phyloP scores from a whole-genome alignment of 768 basidiomycete genomes.

The Lactarius quietus region DNA sequence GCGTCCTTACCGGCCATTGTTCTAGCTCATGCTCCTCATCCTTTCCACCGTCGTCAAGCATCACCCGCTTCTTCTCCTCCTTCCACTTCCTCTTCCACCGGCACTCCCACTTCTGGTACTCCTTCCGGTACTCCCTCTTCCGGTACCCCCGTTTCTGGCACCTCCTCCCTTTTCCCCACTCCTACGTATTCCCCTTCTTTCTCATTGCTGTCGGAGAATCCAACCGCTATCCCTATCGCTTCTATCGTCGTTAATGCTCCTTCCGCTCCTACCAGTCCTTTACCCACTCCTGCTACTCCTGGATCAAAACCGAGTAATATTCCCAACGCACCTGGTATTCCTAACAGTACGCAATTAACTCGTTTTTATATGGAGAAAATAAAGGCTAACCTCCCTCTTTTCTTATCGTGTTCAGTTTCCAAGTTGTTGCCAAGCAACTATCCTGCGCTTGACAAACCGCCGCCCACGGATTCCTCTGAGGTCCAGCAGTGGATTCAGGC shows the following conservation, averaged over 20 bases:
- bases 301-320: constrained; percentile 44
- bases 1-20: constrained; percentile 40
- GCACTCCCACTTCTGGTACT: constrained; percentile 16
- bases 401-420: constrained; percentile 13
- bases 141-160: not conserved
- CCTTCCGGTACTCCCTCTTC: constrained; percentile 15
- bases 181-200: constrained; percentile 35
- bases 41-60: constrained; percentile 29
- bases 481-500: constrained; percentile 72
- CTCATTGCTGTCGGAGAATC: constrained; percentile 49
- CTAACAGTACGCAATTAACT: constrained; percentile 30
- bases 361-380: not conserved
- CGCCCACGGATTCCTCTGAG: constrained; percentile 56
- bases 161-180: constrained; percentile 1
- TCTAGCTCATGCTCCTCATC: constrained; percentile 35
- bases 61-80: constrained; percentile 14
- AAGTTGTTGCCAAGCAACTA: constrained; percentile 39
- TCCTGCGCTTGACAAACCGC: constrained; percentile 59
- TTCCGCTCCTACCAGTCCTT: constrained; percentile 42
- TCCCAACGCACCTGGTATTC: constrained; percentile 34
- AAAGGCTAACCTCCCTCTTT: not conserved
- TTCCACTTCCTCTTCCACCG: constrained; percentile 12
- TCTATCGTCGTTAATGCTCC: constrained; percentile 44
- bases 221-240: constrained; percentile 57
- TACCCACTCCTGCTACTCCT: constrained; percentile 46